A percentile compares a stretch with the other conserved stretches of the same genome.
phyloP scores from a whole-genome alignment of 2,329 filamentous ascomycete species.

The Penicillium sp. region DNA sequence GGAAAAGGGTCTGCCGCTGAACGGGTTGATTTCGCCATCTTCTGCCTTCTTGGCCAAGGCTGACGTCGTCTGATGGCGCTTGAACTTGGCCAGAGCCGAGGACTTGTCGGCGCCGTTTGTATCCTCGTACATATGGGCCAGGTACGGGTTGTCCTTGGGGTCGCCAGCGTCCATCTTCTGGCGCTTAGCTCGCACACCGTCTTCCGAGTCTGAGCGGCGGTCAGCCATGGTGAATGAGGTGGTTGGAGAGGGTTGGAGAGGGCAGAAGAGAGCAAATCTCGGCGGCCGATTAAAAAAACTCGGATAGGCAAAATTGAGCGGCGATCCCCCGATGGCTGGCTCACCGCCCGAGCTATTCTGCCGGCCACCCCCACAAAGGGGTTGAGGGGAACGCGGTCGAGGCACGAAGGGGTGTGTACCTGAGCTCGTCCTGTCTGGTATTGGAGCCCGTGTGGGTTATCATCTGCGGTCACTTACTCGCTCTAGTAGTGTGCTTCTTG shows the following conservation, averaged over 20 bases:
- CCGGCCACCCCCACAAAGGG: constrained; percentile 33
- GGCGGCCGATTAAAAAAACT: constrained; percentile 26
- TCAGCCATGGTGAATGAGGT: constrained; percentile 52
- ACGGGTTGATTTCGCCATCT: constrained; percentile 80
- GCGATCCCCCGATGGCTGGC: constrained; percentile 28
- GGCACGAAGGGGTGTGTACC: constrained; percentile 8
- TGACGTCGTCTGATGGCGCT: constrained; percentile 78
- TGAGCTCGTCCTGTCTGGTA: not conserved
- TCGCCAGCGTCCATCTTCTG: constrained; percentile 54
- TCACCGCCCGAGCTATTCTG: constrained; percentile 34
- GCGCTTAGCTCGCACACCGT: constrained; percentile 55
- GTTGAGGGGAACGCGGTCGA: constrained; percentile 18
- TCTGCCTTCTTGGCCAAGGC: constrained; percentile 72
- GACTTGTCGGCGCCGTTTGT: constrained; percentile 37
- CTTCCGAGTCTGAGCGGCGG: constrained; percentile 57
- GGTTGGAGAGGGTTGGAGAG: constrained; percentile 15
- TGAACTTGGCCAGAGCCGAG: constrained; percentile 66
- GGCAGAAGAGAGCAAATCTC: constrained; percentile 20
- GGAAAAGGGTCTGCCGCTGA: constrained; percentile 76
- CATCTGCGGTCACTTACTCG: not conserved
- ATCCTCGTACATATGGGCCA: constrained; percentile 76
- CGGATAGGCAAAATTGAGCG: constrained; percentile 38
- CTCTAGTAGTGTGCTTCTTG: not conserved
- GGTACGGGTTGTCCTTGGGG: constrained; percentile 76
- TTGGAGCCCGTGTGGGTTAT: not conserved